Evolutionary conservation across 2,329 filamentous ascomycete species (phyloP), one percentile per base, ranked within the genome.

Genomic region (Aureobasidium sp.): DNA sequence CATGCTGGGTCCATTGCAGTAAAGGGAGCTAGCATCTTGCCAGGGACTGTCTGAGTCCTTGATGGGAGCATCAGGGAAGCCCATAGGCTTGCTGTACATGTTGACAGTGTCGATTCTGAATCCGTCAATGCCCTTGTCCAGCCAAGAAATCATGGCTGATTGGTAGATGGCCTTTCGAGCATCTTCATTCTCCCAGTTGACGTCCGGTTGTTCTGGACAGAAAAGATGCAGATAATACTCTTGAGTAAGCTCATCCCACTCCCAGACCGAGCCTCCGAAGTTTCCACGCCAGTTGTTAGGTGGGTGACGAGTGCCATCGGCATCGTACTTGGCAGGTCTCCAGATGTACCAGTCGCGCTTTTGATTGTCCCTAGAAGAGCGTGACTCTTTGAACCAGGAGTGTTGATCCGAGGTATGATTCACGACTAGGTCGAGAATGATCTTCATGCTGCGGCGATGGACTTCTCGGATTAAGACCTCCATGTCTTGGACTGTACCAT

Each of bases 141-240:
- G 78, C 88, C 88, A 93, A 65, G 90, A 91, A 2, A 45, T 54
- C 61, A 64, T 62, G 5, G 60, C 55, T n/a, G 78, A 77, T 32
- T 83, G 75, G 64, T 88, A 86, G 14, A 91, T 84, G 1, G 86
- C 86, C 40, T 78, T 70, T 10, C 86, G 77, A 0, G 84, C 78
- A n/a, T 78, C 79, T 0, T 76, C 74, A 54, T 85, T 87, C 62
- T 91, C 86, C 86, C 87, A 93, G 69, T 93, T 93, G 14, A 93
- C 74, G 60, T 93, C 88, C 0, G 88, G 87, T 65, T 91, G 87
- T 60, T 89, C 83, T 5, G 78, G 79, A 7, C 84, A 83, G 66
- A 88, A 94, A 10, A 93, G 76, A 58, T 86, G 83, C 0, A 90
- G 78, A 61, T 88, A 90, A 65, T 88, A 90, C 68, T 90, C 85